phyloP scores from a whole-genome alignment of 2,329 filamentous ascomycete genomes.

The Claviceps humidiphila region DNA sequence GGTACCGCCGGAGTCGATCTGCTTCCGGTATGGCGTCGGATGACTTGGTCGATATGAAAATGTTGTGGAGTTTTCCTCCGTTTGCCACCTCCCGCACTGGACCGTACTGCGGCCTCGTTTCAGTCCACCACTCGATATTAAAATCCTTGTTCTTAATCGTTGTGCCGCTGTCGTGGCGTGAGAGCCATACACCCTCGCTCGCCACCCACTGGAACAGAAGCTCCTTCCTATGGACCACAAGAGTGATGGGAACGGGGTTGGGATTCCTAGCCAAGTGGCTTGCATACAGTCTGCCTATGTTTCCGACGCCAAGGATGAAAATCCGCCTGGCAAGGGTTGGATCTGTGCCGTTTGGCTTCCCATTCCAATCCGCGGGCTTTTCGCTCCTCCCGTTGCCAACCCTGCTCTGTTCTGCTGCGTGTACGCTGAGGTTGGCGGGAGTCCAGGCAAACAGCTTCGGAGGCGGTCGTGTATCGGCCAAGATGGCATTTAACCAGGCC shows the following conservation, averaged over 20 bases:
- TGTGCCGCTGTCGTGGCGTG: constrained; percentile 16
- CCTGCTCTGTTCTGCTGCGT: not conserved
- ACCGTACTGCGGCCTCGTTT: constrained; percentile 24
- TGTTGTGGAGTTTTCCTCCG: constrained; percentile 44
- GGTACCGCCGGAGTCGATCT: constrained; percentile 45
- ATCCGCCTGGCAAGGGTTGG: constrained; percentile 35
- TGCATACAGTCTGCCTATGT: constrained; percentile 68
- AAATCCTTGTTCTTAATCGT: constrained; percentile 24
- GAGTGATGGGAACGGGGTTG: constrained; percentile 57
- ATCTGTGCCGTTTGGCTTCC: not conserved
- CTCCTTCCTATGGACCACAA: constrained; percentile 56
- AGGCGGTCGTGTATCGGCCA: constrained; percentile 13
- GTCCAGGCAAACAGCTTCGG: constrained; percentile 26
- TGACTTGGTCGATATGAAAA: constrained; percentile 71
- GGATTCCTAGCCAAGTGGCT: constrained; percentile 49
- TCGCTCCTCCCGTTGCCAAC: not conserved
- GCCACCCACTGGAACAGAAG: constrained; percentile 35
- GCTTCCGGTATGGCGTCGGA: constrained; percentile 50
- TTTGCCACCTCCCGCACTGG: constrained; percentile 26
- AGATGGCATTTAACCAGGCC: constrained; percentile 21
- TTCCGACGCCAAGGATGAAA: constrained; percentile 69
- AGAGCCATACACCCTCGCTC: constrained; percentile 31
- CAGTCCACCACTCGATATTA: constrained; percentile 42
- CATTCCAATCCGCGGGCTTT: not conserved
- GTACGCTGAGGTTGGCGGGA: constrained; percentile 14